phyloP scores from a whole-genome alignment of 1,284 basidiomycete species.

The Rhodotorula sp. region DNA sequence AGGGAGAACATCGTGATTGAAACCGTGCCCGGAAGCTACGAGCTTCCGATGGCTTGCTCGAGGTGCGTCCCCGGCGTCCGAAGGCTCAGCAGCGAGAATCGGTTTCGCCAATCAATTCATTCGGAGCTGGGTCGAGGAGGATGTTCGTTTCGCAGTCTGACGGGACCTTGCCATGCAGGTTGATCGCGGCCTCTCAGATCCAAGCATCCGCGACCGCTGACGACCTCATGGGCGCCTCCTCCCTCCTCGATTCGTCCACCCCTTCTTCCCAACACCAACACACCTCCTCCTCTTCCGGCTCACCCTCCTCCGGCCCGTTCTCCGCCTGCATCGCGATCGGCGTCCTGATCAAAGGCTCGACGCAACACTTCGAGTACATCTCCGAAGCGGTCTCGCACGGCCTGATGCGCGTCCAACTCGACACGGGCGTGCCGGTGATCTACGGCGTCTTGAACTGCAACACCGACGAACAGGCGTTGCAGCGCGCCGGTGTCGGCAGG shows the following conservation, averaged over 20 bases:
- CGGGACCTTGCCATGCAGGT: constrained; percentile 51
- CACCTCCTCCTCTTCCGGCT: constrained; percentile 53
- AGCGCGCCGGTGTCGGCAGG: constrained; percentile 76
- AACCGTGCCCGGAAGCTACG: constrained; percentile 89
- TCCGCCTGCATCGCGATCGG: constrained; percentile 96
- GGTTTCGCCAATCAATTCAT: not conserved
- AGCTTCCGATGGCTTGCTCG: constrained; percentile 83
- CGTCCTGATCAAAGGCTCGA: constrained; percentile 93
- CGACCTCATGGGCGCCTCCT: constrained; percentile 73
- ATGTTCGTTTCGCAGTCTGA: not conserved
- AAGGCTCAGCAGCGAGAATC: not conserved
- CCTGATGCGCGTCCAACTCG: constrained; percentile 89
- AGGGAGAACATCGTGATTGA: constrained; percentile 85
- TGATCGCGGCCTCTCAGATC: constrained; percentile 79
- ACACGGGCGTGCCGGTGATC: constrained; percentile 90
- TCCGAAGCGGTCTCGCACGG: constrained; percentile 87
- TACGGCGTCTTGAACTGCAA: constrained; percentile 94
- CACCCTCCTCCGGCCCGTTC: constrained; percentile 62
- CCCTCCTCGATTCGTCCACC: constrained; percentile 47
- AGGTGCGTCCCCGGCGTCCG: constrained; percentile 53
- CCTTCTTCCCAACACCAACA: constrained; percentile 35
- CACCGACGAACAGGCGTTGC: constrained; percentile 89
- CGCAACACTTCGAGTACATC: constrained; percentile 99
- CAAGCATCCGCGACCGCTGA: constrained; percentile 67
- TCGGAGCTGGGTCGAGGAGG: not conserved